phyloP scores from a whole-genome alignment of 768 basidiomycete species.

The Macrolepiota albuminosa region DNA sequence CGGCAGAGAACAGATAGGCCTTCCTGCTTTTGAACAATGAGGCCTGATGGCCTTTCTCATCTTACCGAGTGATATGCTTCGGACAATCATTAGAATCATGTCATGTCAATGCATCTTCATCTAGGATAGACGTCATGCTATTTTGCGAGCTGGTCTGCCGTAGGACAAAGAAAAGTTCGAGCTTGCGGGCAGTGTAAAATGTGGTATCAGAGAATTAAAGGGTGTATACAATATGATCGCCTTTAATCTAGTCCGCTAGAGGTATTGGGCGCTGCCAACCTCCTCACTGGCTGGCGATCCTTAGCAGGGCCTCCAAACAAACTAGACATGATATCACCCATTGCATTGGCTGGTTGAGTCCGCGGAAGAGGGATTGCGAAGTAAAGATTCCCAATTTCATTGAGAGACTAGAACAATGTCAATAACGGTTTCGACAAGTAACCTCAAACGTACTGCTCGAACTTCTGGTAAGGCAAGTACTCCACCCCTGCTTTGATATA shows the following conservation, averaged over 20 bases:
- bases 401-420: constrained; percentile 44
- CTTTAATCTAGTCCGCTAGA: constrained; percentile 40
- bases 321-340: constrained; percentile 86
- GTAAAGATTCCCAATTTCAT: constrained; percentile 68
- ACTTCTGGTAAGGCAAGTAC: constrained; percentile 56
- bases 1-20: neutral
- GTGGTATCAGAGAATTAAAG: neutral
- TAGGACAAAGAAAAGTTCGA: neutral
- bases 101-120: neutral
- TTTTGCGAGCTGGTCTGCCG: neutral
- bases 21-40: neutral
- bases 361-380: constrained; percentile 85
- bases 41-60: neutral
- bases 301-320: constrained; percentile 72
- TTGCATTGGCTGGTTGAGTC: constrained; percentile 65
- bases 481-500: constrained; percentile 73
- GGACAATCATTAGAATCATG: constrained; percentile 7
- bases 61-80: constrained; percentile 11
- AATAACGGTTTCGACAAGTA: neutral
- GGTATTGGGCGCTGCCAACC: constrained; percentile 41
- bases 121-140: neutral
- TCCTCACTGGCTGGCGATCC: constrained; percentile 25
- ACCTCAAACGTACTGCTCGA: constrained; percentile 46
- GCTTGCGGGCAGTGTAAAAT: neutral
- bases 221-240: neutral